Evolutionary conservation across 495 filamentous ascomycete species (phyloP).

Genomic region (Evernia prunastri): DNA sequence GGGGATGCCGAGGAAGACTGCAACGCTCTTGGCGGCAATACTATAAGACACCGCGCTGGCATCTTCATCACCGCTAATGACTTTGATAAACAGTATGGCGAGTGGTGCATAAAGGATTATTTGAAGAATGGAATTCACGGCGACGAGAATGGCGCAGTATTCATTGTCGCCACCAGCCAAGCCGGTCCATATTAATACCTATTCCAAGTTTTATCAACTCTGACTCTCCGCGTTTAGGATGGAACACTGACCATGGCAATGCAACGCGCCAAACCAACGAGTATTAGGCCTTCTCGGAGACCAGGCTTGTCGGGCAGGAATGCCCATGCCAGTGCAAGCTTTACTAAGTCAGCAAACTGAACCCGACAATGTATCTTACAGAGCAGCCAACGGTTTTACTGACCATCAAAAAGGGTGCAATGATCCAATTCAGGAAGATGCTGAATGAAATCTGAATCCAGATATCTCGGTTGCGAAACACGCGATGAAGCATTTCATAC

Average conservation of each 20-base stretch:
- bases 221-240: too few relatives aligned
- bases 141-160: constrained; percentile 88
- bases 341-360: too few relatives aligned
- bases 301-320: constrained; percentile 67
- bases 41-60: constrained; percentile 54
- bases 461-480: constrained; percentile 53
- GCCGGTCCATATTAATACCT: constrained; percentile 75
- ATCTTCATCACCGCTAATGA: constrained; percentile 47
- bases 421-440: constrained; percentile 77
- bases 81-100: constrained; percentile 67
- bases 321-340: constrained; percentile 71
- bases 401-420: constrained; percentile 90
- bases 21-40: constrained; percentile 71
- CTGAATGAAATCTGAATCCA: constrained; percentile 81
- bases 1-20: constrained; percentile 79
- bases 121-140: constrained; percentile 79
- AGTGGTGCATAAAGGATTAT: constrained; percentile 82
- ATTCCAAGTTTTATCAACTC: too few relatives aligned
- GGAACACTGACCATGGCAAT: too few relatives aligned
- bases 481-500: constrained; percentile 68
- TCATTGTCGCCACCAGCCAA: constrained; percentile 72
- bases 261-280: constrained; percentile 72
- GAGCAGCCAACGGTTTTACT: too few relatives aligned
- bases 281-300: constrained; percentile 65
- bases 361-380: too few relatives aligned